Base-by-base conservation (phyloP, 176 grass and related monocot genomes). In the Paspalum notatum region DNA sequence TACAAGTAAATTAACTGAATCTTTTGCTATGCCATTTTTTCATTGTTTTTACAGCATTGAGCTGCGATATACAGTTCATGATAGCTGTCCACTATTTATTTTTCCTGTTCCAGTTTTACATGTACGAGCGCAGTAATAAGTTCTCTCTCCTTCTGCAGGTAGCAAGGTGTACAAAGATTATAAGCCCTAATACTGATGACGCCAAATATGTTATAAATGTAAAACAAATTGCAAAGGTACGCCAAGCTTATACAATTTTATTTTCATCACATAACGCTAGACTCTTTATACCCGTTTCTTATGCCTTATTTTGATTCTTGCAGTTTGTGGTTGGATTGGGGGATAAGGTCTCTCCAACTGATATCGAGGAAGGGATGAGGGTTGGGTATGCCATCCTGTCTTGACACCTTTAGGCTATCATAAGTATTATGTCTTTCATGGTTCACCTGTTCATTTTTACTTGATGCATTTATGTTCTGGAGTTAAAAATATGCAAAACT, bases 191-290 rank as follows among this genome's bases (percentile, higher is more conserved):
- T 26, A 98, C 92, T 9, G 92, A 98, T 9, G 95, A 98, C 83
- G 95, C 92, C 11, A 98, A 98, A 44, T 98, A 98, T 77, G 86
- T 98, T 77, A 98, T 98, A 65, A 98, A 98, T 87, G 95, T 98
- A 5, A 98, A 98, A 70, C 95, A 98, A 91, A 98, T 98, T 83
- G 95, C 92, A 51, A 98, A 92, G 92, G 95, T 94, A 94, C 12
- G 26, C 9, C n/a, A 27, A 71, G 15, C 22, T 39, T 39, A 14
- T 82, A 18, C 22, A 42, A 77, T 42, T 71, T 61, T 58, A 2
- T 71, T 80, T 77, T 25, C 68, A 38, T 32, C 11, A 13, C 73
- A 76, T 43, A 5, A 40, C 16, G 21, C 57, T 61, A 24, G 1
- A 60, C 58, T 21, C 66, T 56, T 13, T 3, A 27, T 8, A 9